A percentile compares a stretch with the other conserved stretches of the same genome.
phyloP scores from a whole-genome alignment of 2,329 filamentous ascomycete species.

The Alternaria sp. region DNA sequence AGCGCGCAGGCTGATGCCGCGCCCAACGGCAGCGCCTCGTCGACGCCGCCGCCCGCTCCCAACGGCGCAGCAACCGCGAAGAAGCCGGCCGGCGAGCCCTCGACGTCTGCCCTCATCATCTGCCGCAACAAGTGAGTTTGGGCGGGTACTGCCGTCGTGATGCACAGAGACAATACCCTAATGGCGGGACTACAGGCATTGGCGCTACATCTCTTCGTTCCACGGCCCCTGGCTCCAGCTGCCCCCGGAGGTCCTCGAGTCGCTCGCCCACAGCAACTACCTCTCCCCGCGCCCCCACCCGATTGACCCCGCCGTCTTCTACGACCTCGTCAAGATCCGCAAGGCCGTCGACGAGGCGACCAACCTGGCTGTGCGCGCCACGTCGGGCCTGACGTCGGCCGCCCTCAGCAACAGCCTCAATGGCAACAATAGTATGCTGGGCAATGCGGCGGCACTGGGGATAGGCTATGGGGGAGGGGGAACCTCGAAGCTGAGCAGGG shows the following conservation, averaged over 20 bases:
- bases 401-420: constrained; percentile 64
- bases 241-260: constrained; percentile 78
- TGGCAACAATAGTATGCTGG: constrained; percentile 58
- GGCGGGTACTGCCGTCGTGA: constrained; percentile 19
- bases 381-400: constrained; percentile 72
- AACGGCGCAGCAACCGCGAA: constrained; percentile 4
- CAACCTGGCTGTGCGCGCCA: constrained; percentile 76
- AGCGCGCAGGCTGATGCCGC: constrained; percentile 29
- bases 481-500: constrained; percentile 70
- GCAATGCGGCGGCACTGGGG: constrained; percentile 61
- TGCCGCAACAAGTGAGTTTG: constrained; percentile 52
- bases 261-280: constrained; percentile 79
- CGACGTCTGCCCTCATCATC: constrained; percentile 46
- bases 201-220: constrained; percentile 83
- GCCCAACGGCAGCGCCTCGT: constrained; percentile 19
- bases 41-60: constrained; percentile 7
- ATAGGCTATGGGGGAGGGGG: constrained; percentile 64
- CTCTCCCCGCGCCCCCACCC: constrained; percentile 76
- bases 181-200: constrained; percentile 65
- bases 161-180: constrained; percentile 11
- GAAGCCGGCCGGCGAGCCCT: constrained; percentile 18
- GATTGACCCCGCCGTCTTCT: constrained; percentile 81
- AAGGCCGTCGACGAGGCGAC: constrained; percentile 81
- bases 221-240: constrained; percentile 84
- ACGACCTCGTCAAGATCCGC: constrained; percentile 83